phyloP scores from a whole-genome alignment of 768 basidiomycete genomes.

The Pisolithus sp. region DNA sequence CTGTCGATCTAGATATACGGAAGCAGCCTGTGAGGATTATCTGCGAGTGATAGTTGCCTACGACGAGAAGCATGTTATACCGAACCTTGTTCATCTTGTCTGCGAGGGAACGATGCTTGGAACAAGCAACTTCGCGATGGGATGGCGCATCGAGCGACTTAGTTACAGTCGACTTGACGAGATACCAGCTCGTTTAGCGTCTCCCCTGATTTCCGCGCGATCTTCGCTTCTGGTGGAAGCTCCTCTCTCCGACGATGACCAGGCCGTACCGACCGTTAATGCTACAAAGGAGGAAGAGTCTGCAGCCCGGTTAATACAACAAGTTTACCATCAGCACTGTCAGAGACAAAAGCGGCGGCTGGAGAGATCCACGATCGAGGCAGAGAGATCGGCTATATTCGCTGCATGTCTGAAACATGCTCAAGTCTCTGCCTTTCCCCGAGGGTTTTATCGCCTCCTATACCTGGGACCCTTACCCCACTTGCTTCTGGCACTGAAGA shows the following conservation, averaged over 20 bases:
- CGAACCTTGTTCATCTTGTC: constrained; percentile 21
- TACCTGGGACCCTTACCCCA: constrained; percentile 35
- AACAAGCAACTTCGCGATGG: neutral
- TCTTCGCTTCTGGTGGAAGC: constrained; percentile 10
- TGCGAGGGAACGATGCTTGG: constrained; percentile 6
- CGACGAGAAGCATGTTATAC: neutral
- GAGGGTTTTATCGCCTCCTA: constrained; percentile 28
- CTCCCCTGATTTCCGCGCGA: constrained; percentile 10
- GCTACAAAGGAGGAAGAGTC: constrained; percentile 19
- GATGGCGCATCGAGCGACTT: constrained; percentile 22
- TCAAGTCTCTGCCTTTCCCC: constrained; percentile 22
- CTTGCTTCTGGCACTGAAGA: constrained; percentile 36
- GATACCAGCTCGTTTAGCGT: constrained; percentile 23
- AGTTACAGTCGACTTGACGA: constrained; percentile 26
- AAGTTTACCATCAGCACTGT: constrained; percentile 6
- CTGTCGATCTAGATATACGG: neutral
- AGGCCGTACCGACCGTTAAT: too few species aligned
- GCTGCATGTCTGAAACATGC: constrained; percentile 22
- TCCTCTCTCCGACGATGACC: too few species aligned
- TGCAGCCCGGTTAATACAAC: constrained; percentile 13
- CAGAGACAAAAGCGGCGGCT: constrained; percentile 3
- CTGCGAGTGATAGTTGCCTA: constrained; percentile 11
- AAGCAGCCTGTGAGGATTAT: constrained; percentile 1
- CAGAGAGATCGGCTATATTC: constrained; percentile 21
- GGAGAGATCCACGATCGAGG: constrained; percentile 12